phyloP scores from a whole-genome alignment of 2,329 filamentous ascomycete genomes.

The Torrubiella hemipterigena region DNA sequence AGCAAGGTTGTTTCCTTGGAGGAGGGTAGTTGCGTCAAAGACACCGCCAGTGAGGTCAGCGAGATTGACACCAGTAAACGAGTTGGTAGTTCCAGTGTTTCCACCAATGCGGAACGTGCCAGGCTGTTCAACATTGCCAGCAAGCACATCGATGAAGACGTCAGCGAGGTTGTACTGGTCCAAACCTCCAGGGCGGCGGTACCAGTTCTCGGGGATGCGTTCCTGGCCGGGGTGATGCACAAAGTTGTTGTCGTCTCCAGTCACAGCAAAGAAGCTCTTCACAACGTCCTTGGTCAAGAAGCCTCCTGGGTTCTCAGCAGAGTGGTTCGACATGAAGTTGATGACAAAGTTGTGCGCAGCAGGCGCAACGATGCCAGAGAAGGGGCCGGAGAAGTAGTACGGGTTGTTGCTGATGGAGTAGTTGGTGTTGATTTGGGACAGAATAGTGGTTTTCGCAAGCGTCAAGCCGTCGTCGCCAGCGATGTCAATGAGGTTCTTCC shows the following conservation, averaged over 20 bases:
- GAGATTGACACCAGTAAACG: not conserved
- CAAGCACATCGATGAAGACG: constrained; percentile 8
- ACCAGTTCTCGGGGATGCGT: constrained; percentile 41
- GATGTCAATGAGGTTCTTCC: not conserved
- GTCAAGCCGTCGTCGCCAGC: not conserved
- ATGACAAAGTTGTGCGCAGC: constrained; percentile 2
- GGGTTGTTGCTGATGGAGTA: constrained; percentile 2
- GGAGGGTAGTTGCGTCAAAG: not conserved
- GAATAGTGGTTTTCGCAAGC: not conserved
- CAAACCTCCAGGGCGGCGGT: constrained; percentile 20
- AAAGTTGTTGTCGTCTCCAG: constrained; percentile 18
- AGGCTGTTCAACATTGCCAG: not conserved
- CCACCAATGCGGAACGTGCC: not conserved
- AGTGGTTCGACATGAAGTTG: constrained; percentile 3
- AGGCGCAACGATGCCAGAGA: constrained; percentile 2
- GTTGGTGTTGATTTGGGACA: not conserved
- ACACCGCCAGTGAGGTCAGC: not conserved
- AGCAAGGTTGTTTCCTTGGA: not conserved
- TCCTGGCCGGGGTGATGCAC: constrained; percentile 33
- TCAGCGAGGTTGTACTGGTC: constrained; percentile 32
- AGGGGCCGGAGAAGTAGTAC: constrained; percentile 1
- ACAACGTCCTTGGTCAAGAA: constrained; percentile 22
- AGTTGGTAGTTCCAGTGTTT: not conserved
- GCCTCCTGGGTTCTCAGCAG: constrained; percentile 1
- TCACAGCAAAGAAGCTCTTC: constrained; percentile 34